Conservation (phyloP, 2,329 filamentous ascomycete genomes). For the Huntiella omanensis region DNA sequence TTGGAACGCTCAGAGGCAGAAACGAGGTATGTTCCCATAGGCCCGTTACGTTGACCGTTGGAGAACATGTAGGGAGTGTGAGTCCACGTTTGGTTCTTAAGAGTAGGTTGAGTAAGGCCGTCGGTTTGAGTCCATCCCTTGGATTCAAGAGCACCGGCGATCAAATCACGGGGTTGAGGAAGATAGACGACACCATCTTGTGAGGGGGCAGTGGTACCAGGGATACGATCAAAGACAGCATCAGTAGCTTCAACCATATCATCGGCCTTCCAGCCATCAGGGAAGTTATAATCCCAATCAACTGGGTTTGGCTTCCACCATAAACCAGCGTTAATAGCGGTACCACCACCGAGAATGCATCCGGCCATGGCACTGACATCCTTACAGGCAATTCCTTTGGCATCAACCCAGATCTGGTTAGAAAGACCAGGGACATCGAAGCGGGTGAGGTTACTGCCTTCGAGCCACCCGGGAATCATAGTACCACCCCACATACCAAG, state of each 20-base stretch:
- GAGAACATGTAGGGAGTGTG: slow-evolving; percentile 50
- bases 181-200: slow-evolving; percentile 47
- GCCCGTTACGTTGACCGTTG: slow-evolving; percentile 47
- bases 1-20: slow-evolving; percentile 38
- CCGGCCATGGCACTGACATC: slow-evolving; percentile 58
- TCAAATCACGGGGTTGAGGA: slow-evolving; percentile 45
- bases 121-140: slow-evolving; percentile 42
- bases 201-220: slow-evolving; percentile 47
- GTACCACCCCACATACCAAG: slow-evolving; percentile 46
- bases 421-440: slow-evolving; percentile 55
- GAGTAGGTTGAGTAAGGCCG: slow-evolving; percentile 35
- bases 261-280: slow-evolving; percentile 46
- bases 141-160: slow-evolving; percentile 37
- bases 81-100: slow-evolving; percentile 47
- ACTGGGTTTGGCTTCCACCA: slow-evolving; percentile 45
- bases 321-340: slow-evolving; percentile 47
- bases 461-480: slow-evolving; percentile 41
- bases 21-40: slow-evolving; percentile 52
- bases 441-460: slow-evolving; percentile 42
- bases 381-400: slow-evolving; percentile 43
- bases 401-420: slow-evolving; percentile 50
- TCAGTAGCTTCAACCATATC: slow-evolving; percentile 41
- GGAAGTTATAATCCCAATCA: slow-evolving; percentile 59
- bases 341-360: slow-evolving; percentile 49
- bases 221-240: slow-evolving; percentile 50